phyloP scores from a whole-genome alignment of 768 basidiomycete genomes.

The Cystobasidium tubakii region DNA sequence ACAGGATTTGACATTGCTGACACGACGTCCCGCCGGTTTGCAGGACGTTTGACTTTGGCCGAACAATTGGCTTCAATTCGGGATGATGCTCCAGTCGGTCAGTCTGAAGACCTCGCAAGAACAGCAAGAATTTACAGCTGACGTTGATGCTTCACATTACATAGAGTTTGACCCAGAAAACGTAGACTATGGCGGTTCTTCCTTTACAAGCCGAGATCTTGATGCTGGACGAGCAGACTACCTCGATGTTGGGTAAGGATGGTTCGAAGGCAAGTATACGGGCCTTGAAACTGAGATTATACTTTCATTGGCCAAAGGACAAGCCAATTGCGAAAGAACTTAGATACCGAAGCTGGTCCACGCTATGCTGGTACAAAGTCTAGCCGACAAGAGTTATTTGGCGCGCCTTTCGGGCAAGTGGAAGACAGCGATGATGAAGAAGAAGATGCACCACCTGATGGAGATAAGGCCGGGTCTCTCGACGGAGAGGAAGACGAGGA shows the following conservation, averaged over 20 bases:
- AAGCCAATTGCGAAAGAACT: conserved; percentile 24
- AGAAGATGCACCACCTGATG: background rate
- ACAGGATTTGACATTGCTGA: too few relatives aligned
- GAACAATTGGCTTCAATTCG: conserved; percentile 32
- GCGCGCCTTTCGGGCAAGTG: conserved; percentile 8
- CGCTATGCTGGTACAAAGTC: conserved; percentile 24
- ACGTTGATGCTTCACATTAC: background rate
- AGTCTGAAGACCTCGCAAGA: background rate
- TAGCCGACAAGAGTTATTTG: conserved; percentile 16
- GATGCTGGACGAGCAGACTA: conserved; percentile 35
- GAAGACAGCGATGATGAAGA: conserved; percentile 8
- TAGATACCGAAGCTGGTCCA: conserved; percentile 8
- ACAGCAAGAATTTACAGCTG: background rate
- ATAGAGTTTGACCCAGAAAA: conserved; percentile 29
- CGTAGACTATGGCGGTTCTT: background rate
- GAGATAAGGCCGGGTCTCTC: too few relatives aligned
- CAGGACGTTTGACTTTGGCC: conserved; percentile 18
- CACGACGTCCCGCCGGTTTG: background rate
- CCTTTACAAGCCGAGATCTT: background rate
- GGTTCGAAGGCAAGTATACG: too few relatives aligned
- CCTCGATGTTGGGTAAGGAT: conserved; percentile 23
- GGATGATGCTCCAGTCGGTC: conserved; percentile 18
- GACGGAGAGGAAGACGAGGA: conserved; percentile 26
- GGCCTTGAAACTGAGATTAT: too few relatives aligned
- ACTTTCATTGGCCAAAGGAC: background rate